Percentiles rank a stretch among this genome's conserved stretches.
Conservation (phyloP, 2,329 filamentous ascomycete species). For the Fusarium oxysporum region DNA sequence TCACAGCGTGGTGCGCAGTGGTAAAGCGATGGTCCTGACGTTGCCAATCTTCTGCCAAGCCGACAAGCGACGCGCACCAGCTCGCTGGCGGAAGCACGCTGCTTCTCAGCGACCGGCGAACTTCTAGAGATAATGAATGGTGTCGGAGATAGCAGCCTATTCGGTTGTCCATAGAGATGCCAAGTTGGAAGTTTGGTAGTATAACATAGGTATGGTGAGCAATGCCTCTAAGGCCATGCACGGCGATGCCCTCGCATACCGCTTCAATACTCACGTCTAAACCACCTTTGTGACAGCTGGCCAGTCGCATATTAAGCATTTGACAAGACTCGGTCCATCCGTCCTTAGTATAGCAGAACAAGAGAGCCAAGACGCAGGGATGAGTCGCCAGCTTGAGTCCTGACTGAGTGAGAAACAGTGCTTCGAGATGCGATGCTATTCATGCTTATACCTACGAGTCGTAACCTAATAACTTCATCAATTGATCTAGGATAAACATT, state of each 20-base stretch:
- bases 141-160: fast-evolving
- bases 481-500: fast-evolving
- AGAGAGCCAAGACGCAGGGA: too few relatives aligned
- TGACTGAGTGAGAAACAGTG: not conserved
- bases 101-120: not conserved
- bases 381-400: not conserved
- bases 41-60: not conserved
- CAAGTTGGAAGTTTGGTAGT: not conserved
- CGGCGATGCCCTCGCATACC: not conserved
- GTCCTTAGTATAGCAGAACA: too few relatives aligned
- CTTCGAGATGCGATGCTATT: too few relatives aligned
- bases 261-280: not conserved
- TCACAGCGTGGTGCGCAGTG: not conserved
- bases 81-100: not conserved
- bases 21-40: not conserved
- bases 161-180: too few relatives aligned
- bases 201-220: too few relatives aligned
- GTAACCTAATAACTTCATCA: not conserved
- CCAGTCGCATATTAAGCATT: not conserved
- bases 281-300: not conserved
- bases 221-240: too few relatives aligned
- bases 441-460: not conserved
- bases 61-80: not conserved
- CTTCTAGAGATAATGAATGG: not conserved
- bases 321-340: fast-evolving